Base-by-base conservation (phyloP, 2,329 filamentous ascomycete species). In the Phaeomoniella chlamydospora region DNA sequence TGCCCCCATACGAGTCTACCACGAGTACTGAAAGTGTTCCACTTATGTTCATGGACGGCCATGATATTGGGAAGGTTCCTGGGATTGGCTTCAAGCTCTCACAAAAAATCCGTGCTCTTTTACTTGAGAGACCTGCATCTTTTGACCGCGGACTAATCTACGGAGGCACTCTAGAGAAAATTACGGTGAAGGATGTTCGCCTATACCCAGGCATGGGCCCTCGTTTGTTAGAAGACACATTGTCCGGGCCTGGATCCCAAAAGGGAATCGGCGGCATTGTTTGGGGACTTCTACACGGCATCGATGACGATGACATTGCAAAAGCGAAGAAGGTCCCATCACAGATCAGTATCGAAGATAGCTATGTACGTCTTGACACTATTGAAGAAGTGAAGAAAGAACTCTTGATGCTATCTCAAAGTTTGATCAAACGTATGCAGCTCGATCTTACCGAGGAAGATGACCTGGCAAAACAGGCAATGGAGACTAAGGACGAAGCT, bases 321-420 rank as follows among this genome's bases (percentile, higher is more conserved):
- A 67, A 76, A 42, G 80, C 76, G 2, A 73, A 72, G 45, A 71
- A 76, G 31, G 58, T 92, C 2, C 88, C 88, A 0, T 76, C 74
- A 1, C 87, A 94, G 55, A 92, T 96, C 52, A 90, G 84, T 54
- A 90, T 96, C 43, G 88, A 96, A 52, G 87, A 96, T 57, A 90
- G 85, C 12, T 96, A 93, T 53, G 69, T 73, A 15, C 74, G 76
- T 0, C 62, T 94, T 1, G 72, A 80, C 45, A 75, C 67, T 0
- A 52, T 79, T 35, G 55, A 72, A 1, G 68, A 77, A 39, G 74
- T 92, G 18, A 59, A 64, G 30, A 72, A 71, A 42, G 79, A 92
- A 56, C 62, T 94, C 29, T 57, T 62, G n/a, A 67, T 72, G 40
- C 61, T 94, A 2, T 68, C 80, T 0, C 64, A 62, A 10, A 85